Conservation (phyloP, 495 filamentous ascomycete species). For the Rostrohypoxylon terebratum region DNA sequence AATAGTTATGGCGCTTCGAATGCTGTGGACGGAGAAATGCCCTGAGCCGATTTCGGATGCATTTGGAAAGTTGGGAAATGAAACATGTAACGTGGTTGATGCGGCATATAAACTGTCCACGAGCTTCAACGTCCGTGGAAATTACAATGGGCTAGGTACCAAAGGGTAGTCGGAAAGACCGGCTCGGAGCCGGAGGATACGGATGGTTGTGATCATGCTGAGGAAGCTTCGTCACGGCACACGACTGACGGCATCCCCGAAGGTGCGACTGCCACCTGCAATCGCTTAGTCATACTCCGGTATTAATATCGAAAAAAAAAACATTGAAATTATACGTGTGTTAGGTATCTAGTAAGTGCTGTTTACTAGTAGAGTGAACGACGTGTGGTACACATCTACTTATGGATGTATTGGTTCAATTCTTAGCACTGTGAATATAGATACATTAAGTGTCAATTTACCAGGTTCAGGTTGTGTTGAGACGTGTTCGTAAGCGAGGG, state of each 20-base stretch:
- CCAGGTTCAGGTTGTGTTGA: neutral
- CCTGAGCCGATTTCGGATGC: too few species aligned
- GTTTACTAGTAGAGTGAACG: too few species aligned
- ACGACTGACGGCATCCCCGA: neutral
- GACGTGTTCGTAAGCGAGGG: neutral
- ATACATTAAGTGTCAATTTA: neutral
- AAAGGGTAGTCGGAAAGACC: neutral
- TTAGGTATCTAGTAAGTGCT: too few species aligned
- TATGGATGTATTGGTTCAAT: too few species aligned
- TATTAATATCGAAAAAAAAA: neutral
- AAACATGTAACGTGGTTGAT: too few species aligned
- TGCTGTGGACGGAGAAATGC: too few species aligned
- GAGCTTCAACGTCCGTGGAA: neutral
- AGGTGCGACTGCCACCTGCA: neutral
- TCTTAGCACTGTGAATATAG: neutral
- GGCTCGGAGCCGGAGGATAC: neutral
- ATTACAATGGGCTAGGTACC: too few species aligned
- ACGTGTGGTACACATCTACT: too few species aligned
- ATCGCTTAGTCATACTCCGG: neutral
- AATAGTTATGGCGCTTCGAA: too few species aligned
- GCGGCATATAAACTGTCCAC: too few species aligned
- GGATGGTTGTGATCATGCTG: neutral
- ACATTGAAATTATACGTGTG: too few species aligned
- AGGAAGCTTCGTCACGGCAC: slow-evolving; percentile 1
- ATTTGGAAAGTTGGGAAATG: too few species aligned